Evolutionary conservation across 2,329 filamentous ascomycete species (phyloP), one percentile per base, ranked within the genome.

Genomic region (Paradendryphiella salina): DNA sequence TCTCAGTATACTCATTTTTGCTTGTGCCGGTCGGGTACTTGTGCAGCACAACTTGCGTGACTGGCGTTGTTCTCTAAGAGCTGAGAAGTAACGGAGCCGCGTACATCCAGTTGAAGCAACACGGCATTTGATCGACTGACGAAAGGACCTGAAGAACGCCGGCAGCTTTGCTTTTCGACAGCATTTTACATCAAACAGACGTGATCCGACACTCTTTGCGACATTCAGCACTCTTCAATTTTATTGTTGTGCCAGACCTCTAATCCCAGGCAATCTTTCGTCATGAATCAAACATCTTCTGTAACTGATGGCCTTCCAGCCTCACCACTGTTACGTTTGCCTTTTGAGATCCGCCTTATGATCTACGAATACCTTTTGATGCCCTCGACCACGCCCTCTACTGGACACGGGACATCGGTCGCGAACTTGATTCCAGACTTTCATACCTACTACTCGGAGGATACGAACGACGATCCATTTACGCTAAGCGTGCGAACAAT

Each of bases 321-420:
- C 11, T 72, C 71, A 35, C 69, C 67, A 2, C 71, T 79, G 29
- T 65, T 78, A n/a, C 71, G 72, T 6, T 64, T 79, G 4, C 77
- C 77, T 2, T 62, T 73, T 4, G 77, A 80, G 57, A 72, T 80
- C 35, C 69, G 77, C 5, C 68, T 80, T 4, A 73, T 76, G 47
- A 78, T 80, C 47, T 80, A 79, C 57, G 68, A 71, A 57, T 52
- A 69, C 46, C 69, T 79, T 3, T 68, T 79, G 15, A 60, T 75
- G 8, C 75, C 77, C 7, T 73, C 73, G 5, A 59, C 46, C 50
- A 70, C 46, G 8, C 71, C 69, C 4, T 66, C 66, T 2, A 66
- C 66, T 13, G 50, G 57, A 11, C 56, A 57, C 32, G 54, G 68
- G 6, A 65, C 64, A 3, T 67, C 67, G 4, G 69, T 72, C 39